Conservation (phyloP, 208 protist species). For the Leptomonas pyrrhocoris region DNA sequence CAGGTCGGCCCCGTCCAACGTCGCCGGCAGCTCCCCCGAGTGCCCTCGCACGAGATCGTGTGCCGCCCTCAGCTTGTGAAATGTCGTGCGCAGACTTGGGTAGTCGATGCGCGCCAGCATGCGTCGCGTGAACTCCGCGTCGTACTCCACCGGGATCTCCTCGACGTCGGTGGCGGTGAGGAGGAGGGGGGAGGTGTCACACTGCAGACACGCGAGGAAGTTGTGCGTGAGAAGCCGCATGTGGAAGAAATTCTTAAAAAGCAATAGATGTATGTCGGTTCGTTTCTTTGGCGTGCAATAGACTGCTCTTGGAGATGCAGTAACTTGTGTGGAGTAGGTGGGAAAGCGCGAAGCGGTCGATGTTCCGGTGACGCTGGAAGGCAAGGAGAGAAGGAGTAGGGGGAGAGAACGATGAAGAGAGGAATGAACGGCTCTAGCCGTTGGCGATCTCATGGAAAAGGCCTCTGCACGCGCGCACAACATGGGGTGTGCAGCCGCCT, state of each 20-base stretch:
- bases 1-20: conserved; percentile 60
- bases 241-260: background rate
- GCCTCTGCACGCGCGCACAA: too few species aligned
- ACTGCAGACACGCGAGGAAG: conserved; percentile 86
- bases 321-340: background rate
- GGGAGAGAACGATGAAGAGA: too few species aligned
- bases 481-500: too few species aligned
- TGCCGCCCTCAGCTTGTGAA: conserved; percentile 39
- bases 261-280: too few species aligned
- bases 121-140: conserved; percentile 78
- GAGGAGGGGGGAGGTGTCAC: conserved; percentile 71
- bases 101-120: conserved; percentile 90
- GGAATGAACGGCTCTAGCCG: too few species aligned
- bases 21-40: conserved; percentile 44
- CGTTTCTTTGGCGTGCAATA: background rate
- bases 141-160: conserved; percentile 63
- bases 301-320: background rate
- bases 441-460: too few species aligned
- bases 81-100: conserved; percentile 58
- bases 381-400: too few species aligned
- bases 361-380: too few species aligned
- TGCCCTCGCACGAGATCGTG: conserved; percentile 31
- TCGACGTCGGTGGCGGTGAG: conserved; percentile 55
- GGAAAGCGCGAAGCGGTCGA: too few species aligned
- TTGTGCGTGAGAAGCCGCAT: conserved; percentile 92